Evolutionary conservation across 1,284 basidiomycete species (phyloP), one percentile per base, ranked within the genome.

Genomic region (Xerocomus amazonicus): DNA sequence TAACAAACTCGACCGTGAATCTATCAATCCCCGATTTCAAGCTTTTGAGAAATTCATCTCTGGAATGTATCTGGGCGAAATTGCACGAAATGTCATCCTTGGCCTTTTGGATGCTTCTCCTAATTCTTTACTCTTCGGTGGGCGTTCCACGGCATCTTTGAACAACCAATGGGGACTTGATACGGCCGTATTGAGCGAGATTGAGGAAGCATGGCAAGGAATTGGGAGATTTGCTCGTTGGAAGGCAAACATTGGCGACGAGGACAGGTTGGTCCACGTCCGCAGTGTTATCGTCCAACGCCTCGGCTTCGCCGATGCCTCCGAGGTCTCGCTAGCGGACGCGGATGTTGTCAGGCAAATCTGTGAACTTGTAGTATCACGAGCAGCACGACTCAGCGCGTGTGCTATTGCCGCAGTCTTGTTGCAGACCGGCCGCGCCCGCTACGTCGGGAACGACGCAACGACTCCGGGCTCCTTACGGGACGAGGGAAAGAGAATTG

Each of bases 21-120:
- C 89, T 44, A 97, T 98, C 70, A 97, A 98, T 63, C 93, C 94
- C 45, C 79, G 85, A 47, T 91, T 86, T 66, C 96, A 99, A 69
- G 88, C 90, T 2, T 99, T 95, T 64, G 97, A 99, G 70, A 99
- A 99, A 75, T 93, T 97, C 75, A 91, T 99, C 58, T 97, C 93
- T 3, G 97, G 97, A 53, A 98, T 99, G 95, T 98, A 99, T 70
- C 83, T 98, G 35, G 96, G 96, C 51, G 96, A 99, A 72, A 83
- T 98, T 57, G 81, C 87, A 17, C 87, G 96, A 43, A 90, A 90
- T 62, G 76, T 97, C 55, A 76, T 98, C 42, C 75, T 96, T 28
- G 81, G 92, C 52, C 76, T 99, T 54, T 79, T 98, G 60, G 96
- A 98, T 66, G 82, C 86, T 5, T 70, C 79, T 14, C 87, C 87